Evolutionary conservation across 305 asterid genomes (phyloP), one percentile per base, ranked within the genome.

Genomic region (Ajuga reptans): DNA sequence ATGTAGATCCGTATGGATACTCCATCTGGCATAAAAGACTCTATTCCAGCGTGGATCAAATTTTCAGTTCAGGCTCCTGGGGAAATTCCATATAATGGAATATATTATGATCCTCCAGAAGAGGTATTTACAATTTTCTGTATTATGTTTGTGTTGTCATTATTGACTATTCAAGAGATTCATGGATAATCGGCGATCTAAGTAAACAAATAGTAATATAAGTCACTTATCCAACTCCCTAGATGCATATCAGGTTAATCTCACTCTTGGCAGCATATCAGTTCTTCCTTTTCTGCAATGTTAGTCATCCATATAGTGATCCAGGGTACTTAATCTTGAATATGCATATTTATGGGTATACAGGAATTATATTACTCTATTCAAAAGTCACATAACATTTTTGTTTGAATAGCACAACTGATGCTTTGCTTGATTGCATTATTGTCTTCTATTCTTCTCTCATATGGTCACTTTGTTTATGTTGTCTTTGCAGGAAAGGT

Each of bases 31-130:
- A 67, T 80, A 36, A 94, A 91, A 80, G 98, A 94, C 83, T 94
- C 98, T 15, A 94, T 94, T 81, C 95, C 99, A 42, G 98, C 99
- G 80, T 94, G 99, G 99, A 91, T 89, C 82, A 88, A 91, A 77
- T 91, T 84, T 76, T 86, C 98, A 24, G 92, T 94, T 43, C 99
- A 94, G 80, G 92, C 96, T 80, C 95, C 98, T 53, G 95, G 92
- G 64, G 96, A 92, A 80, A 91, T 94, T 73, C 99, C 99, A 11
- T 94, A 85, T 72, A 81, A 91, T 80, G 99, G 98, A 68, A 80
- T 94, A 83, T 88, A 94, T 79, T 94, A 94, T 69, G 99, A 94
- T 80, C 99, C 99, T 70, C 97, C 99, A 24, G 91, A 89, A 81
- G 96, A 84, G 97, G 99, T 94, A 82, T 21, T 66, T 16, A 29